Conservation (phyloP, 441 rosid species). For the Jatropha multifida region DNA sequence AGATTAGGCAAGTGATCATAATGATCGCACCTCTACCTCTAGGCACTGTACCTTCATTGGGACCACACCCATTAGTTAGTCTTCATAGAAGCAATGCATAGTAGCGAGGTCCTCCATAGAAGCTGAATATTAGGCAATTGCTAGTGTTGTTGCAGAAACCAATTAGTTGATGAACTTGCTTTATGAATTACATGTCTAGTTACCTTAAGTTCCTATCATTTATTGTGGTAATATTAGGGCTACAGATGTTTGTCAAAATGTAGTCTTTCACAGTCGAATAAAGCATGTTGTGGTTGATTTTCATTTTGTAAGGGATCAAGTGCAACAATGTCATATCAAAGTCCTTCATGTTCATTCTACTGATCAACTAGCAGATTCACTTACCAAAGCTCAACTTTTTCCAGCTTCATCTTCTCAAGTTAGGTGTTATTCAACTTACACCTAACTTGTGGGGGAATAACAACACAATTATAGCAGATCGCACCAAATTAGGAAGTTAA, state of each 20-base stretch:
- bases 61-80: background rate
- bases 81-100: background rate
- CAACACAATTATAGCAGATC: too few species aligned
- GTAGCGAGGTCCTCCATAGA: background rate
- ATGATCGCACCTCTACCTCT: background rate
- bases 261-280: background rate
- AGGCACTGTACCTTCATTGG: background rate
- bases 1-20: background rate
- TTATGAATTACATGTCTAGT: background rate
- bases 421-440: background rate
- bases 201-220: accelerated
- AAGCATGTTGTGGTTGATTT: background rate
- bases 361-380: background rate
- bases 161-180: background rate
- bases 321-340: accelerated
- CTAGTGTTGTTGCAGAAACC: background rate
- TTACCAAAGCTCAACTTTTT: background rate
- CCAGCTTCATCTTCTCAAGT: background rate
- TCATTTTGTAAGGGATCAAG: background rate
- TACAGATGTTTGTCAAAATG: background rate
- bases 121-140: background rate
- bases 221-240: background rate
- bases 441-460: background rate
- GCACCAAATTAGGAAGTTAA: too few species aligned
- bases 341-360: background rate